Evolutionary conservation across 73 alveolate genomes (phyloP).

Genomic region (Paramecium sexaurelia): DNA sequence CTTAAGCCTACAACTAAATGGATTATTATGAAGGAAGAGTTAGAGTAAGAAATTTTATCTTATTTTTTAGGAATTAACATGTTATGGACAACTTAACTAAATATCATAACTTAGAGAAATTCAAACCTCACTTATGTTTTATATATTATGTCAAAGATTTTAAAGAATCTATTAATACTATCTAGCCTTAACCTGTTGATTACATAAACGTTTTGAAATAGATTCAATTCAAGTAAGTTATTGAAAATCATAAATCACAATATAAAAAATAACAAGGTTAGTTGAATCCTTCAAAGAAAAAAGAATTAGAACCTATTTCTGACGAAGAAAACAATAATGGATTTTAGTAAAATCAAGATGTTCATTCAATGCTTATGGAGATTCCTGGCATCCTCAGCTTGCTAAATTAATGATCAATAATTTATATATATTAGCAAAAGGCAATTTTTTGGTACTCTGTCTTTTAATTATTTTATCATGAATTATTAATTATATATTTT

Average conservation of each 20-base stretch:
- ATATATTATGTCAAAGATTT: background rate
- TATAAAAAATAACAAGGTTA: background rate
- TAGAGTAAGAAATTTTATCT: background rate
- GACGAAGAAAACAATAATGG: slow-evolving; percentile 13
- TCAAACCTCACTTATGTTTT: slow-evolving; percentile 28
- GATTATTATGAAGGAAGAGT: slow-evolving; percentile 2
- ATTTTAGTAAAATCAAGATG: background rate
- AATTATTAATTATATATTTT: background rate
- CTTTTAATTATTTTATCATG: background rate
- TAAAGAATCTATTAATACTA: background rate
- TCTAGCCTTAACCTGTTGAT: background rate
- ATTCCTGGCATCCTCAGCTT: slow-evolving; percentile 9
- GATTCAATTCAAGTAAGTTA: background rate
- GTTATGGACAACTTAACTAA: background rate
- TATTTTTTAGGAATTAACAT: background rate
- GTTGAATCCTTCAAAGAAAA: background rate
- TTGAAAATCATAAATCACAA: background rate
- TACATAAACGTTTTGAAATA: background rate
- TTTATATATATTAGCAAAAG: background rate
- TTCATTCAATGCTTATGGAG: slow-evolving; percentile 30
- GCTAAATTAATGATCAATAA: background rate
- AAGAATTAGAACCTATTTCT: slow-evolving; percentile 24
- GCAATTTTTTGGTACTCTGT: background rate
- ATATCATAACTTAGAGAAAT: slow-evolving; percentile 3
- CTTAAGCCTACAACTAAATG: slow-evolving; percentile 46